Base-by-base conservation (phyloP, 768 basidiomycete species). In the Dendrothele bispora region DNA sequence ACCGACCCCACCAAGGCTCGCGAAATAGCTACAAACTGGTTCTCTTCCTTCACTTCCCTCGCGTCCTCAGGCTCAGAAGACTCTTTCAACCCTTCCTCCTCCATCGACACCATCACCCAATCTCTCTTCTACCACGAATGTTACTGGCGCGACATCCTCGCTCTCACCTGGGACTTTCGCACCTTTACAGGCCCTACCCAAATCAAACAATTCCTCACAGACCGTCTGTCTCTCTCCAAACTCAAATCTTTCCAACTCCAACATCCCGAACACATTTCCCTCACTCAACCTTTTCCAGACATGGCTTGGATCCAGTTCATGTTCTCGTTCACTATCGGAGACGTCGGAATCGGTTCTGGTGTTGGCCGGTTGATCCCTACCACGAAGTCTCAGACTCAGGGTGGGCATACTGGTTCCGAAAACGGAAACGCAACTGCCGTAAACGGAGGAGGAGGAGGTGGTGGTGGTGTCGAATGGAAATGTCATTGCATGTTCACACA, bases 221-320 rank as follows among this genome's bases (percentile, higher is more conserved):
- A 70, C 21, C 71, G 70, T 25, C 64, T 78, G 14, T 50, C 59
- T 6, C 41, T 47, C 2, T 39, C 49, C 10, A 46, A 57, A 32
- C 47, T 60, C 11, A 37, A 55, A 11, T 45, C 51, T 27, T 52
- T 67, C 38, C 61, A 57, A 1, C 48, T 66, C 18, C 53, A 43
- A 28, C 50, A 52, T n/a, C n/a, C n/a, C 5, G 54, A 54, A 36
- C 60, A 52, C 26, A 55, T 64, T 20, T 55, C 27, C 3, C 39
- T 78, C 20, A 57, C 68, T 39, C 64, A 58, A 14, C 75, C 73
- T 2, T 72, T 68, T 44, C 70, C 79, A 0, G 82, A 79, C 51
- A 45, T 87, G 4, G 72, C 68, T 0, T 86, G 83, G 77, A 60
- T 87, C 37, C 74, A 76, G 25, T 61, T 73, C 27, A 61, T 77